phyloP scores from a whole-genome alignment of 768 basidiomycete genomes.

The Pulveroboletus sp. region DNA sequence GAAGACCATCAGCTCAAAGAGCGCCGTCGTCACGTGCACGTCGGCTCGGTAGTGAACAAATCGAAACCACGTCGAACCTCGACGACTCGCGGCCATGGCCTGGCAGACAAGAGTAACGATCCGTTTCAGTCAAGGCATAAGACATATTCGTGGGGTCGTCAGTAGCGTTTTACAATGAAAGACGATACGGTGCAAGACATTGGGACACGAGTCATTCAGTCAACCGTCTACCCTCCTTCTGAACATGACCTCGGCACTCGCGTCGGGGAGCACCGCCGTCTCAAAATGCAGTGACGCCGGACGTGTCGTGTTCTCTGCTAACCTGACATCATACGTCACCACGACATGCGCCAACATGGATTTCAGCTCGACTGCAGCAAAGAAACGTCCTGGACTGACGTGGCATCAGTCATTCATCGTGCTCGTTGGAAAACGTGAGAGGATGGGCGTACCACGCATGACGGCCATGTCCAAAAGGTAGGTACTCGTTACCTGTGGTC shows the following conservation, averaged over 20 bases:
- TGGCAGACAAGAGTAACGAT: too few species aligned
- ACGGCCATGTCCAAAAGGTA: slow-evolving; percentile 28
- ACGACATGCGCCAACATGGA: slow-evolving; percentile 12
- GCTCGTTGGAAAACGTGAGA: too few species aligned
- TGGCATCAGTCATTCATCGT: too few species aligned
- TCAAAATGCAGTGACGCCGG: not conserved
- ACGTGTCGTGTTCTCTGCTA: not conserved
- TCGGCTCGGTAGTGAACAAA: too few species aligned
- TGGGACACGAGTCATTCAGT: not conserved
- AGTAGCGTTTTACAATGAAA: too few species aligned
- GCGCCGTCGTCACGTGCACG: too few species aligned
- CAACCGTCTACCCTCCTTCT: not conserved
- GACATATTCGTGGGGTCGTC: too few species aligned
- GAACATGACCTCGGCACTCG: not conserved
- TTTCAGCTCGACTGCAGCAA: slow-evolving; percentile 9
- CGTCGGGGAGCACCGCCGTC: not conserved
- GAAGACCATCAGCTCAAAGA: too few species aligned
- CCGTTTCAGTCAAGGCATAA: too few species aligned
- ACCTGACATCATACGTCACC: slow-evolving; percentile 5
- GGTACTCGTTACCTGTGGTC: slow-evolving; percentile 29
- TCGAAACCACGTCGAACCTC: too few species aligned
- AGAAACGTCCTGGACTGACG: slow-evolving; percentile 16
- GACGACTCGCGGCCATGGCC: too few species aligned
- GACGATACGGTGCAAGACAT: too few species aligned
- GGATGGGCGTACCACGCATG: not conserved